Base-by-base conservation (phyloP, 2,329 filamentous ascomycete species). In the Fusarium dimerum region DNA sequence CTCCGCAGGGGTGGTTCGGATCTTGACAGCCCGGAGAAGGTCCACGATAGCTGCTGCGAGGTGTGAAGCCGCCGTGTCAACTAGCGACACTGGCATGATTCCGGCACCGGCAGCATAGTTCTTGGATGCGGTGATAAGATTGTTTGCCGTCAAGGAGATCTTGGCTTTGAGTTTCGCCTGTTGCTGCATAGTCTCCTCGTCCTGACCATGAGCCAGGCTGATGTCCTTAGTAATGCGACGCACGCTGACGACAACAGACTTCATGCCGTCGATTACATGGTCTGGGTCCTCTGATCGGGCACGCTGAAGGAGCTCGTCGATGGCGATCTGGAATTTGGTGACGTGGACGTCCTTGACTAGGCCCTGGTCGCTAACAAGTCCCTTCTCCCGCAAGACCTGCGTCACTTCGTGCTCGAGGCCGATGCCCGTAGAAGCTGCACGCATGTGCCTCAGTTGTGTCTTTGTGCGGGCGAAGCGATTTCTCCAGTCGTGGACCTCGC, bases 1-100 rank as follows among this genome's bases (percentile, higher is more conserved):
- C 43, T 84, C 84, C 2, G 80, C 80, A 2, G 89, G 86, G 0
- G 90, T 94, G 9, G 85, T 79, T 32, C 88, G 83, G 59, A 97
- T 90, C 73, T 96, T 96, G 65, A 91, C 92, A 6, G 83, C 77
- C 45, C 90, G 88, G 48, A 97, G 79, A 13, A 97, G 80, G 64
- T 97, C 92, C 17, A 99, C 86, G 20, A 97, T 81, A 2, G 92
- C 86, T 5, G 89, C 86, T 2, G 91, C 90, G 36, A 97, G 79
- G 72, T 99, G 92, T 20, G 90, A 94, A 8, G 93, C 92, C 2
- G 94, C 93, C 4, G 93, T 94, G 70, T 99, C 94, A 18, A 99
- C 78, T 3, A 99, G 76, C 6, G 91, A 96, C n/a, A 99, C 88
- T 0, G 94, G 94, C 1, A 91, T 93, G 32, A 99, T 82, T 30